phyloP scores from a whole-genome alignment of 192 early-diverging fungal genomes.

The Obelidium mucronatum region DNA sequence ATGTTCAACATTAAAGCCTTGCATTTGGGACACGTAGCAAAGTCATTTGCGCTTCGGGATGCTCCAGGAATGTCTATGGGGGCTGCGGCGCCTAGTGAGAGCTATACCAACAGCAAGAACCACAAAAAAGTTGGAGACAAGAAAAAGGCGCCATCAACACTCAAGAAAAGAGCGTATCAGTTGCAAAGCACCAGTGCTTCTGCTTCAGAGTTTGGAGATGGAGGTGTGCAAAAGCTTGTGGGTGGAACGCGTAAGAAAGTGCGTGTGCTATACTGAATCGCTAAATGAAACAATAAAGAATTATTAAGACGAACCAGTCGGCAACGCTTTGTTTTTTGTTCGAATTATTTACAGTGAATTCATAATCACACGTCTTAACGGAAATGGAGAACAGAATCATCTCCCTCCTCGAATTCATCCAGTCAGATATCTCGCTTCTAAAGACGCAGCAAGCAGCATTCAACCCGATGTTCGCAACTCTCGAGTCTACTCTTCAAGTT shows the following conservation, averaged over 20 bases:
- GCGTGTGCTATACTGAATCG: background rate
- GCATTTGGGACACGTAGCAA: slow-evolving; percentile 97
- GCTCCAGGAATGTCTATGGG: slow-evolving; percentile 64
- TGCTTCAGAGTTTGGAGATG: slow-evolving; percentile 52
- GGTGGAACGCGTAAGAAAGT: slow-evolving; percentile 33
- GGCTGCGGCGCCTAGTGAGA: too few species aligned
- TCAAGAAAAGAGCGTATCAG: slow-evolving; percentile 42
- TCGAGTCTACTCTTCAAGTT: too few species aligned
- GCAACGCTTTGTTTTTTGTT: too few species aligned
- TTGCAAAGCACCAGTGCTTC: slow-evolving; percentile 28
- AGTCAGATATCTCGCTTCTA: too few species aligned
- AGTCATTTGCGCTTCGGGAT: slow-evolving; percentile 95
- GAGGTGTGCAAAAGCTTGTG: slow-evolving; percentile 35
- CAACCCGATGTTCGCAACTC: too few species aligned
- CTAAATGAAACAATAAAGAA: background rate
- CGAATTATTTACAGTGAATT: too few species aligned
- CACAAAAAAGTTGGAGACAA: slow-evolving; percentile 23
- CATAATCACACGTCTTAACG: too few species aligned
- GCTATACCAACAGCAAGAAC: slow-evolving; percentile 10
- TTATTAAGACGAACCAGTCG: background rate
- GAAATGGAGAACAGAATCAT: too few species aligned
- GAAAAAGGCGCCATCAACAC: slow-evolving; percentile 27
- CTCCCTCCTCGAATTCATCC: too few species aligned
- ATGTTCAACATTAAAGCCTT: slow-evolving; percentile 96
- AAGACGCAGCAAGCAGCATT: too few species aligned